phyloP scores from a whole-genome alignment of 768 basidiomycete species.

The Terana coerulea region DNA sequence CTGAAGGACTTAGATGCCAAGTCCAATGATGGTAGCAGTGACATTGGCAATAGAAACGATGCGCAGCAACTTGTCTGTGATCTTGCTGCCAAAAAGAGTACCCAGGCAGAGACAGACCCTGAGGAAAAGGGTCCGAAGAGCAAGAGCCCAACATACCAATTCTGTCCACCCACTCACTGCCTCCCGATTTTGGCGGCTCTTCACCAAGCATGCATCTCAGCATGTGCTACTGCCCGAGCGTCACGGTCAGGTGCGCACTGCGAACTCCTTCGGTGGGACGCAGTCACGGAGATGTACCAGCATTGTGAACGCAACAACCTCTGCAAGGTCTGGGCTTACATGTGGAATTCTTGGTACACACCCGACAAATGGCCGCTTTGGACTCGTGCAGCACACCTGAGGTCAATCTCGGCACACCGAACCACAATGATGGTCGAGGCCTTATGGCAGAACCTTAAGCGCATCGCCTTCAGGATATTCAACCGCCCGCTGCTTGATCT shows the following conservation, averaged over 20 bases:
- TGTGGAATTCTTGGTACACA: slow-evolving; percentile 29
- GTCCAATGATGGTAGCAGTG: too few species aligned
- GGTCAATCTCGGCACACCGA: slow-evolving; percentile 6
- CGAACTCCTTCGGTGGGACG: slow-evolving; percentile 22
- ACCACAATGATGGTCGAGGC: slow-evolving; percentile 17
- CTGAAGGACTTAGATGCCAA: too few species aligned
- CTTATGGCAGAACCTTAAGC: slow-evolving; percentile 12
- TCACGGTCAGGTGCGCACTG: slow-evolving; percentile 8
- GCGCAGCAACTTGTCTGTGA: too few species aligned
- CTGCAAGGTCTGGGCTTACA: slow-evolving; percentile 26
- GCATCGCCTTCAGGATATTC: slow-evolving; percentile 4
- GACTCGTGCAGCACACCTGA: slow-evolving; percentile 16
- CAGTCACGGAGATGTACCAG: slow-evolving; percentile 31
- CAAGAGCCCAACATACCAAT: slow-evolving; percentile 9
- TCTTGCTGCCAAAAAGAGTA: too few species aligned
- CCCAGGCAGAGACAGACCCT: too few species aligned
- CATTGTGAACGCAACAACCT: slow-evolving; percentile 22
- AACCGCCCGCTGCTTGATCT: slow-evolving; percentile 13
- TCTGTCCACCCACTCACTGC: slow-evolving; percentile 30
- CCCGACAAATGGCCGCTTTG: slow-evolving; percentile 25
- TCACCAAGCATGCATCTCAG: slow-evolving; percentile 29
- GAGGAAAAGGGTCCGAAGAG: neutral
- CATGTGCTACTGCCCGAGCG: slow-evolving; percentile 25
- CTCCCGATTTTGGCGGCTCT: slow-evolving; percentile 22
- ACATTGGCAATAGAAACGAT: too few species aligned